Percentiles rank a stretch among this genome's conserved stretches.
Evolutionary conservation across 2,329 filamentous ascomycete genomes (phyloP).

Genomic region (Drechslera avenae): DNA sequence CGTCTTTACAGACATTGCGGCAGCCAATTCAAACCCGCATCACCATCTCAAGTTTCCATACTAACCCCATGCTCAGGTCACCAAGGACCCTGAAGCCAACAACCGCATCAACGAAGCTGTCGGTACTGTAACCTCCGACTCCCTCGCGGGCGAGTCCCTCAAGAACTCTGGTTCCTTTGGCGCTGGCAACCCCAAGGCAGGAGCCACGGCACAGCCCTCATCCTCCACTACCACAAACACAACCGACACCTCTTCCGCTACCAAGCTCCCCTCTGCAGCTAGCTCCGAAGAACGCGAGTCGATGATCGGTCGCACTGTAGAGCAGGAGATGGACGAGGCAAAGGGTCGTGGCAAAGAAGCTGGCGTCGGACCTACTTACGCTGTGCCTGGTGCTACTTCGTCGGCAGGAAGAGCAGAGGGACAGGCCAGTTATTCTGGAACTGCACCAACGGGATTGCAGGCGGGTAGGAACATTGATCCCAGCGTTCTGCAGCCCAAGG

Average conservation of each 20-base stretch:
- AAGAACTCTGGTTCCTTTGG: constrained; percentile 64
- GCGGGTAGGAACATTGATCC: constrained; percentile 37
- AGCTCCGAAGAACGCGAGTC: constrained; percentile 55
- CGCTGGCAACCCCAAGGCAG: constrained; percentile 61
- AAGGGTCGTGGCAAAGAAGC: constrained; percentile 44
- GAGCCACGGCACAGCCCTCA: constrained; percentile 57
- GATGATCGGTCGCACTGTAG: constrained; percentile 47
- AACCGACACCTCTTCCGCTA: constrained; percentile 60
- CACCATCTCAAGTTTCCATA: background rate
- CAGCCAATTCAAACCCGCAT: no score
- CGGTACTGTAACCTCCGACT: constrained; percentile 69
- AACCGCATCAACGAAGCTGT: constrained; percentile 63
- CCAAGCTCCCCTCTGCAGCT: constrained; percentile 55
- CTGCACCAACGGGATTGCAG: constrained; percentile 48
- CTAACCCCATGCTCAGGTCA: constrained; percentile 43
- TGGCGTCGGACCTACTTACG: constrained; percentile 45
- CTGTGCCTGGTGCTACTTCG: constrained; percentile 35
- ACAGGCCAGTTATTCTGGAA: constrained; percentile 22
- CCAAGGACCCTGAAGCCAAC: constrained; percentile 54
- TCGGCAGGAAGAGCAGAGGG: constrained; percentile 27
- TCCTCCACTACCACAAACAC: constrained; percentile 62
- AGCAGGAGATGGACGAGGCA: constrained; percentile 49
- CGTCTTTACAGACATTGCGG: no score
- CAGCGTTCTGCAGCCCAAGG: constrained; percentile 54
- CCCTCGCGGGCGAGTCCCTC: constrained; percentile 76